Base-by-base conservation (phyloP, 257 asterid genomes). In the Fraxinus americana region DNA sequence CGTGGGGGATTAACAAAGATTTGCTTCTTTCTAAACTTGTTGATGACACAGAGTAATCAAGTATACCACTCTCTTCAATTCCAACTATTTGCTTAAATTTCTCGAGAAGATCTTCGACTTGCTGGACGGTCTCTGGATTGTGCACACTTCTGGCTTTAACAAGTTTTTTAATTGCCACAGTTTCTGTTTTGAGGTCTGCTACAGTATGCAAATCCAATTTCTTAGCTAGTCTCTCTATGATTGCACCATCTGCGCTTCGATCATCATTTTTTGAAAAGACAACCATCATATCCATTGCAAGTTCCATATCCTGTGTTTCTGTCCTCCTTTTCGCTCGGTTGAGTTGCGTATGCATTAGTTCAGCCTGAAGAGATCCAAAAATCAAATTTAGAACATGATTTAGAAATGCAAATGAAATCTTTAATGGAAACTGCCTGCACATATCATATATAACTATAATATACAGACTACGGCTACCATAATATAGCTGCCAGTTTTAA, bases 251-350 rank as follows among this genome's bases (percentile, higher is more conserved):
- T 35, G 87, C 91, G 67, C 79, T 83, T 4, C 86, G 85, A 36
- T 82, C 87, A 10, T 84, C 87, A 11, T 75, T 81, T 32, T 73
- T 63, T 0, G 88, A 85, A 67, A 88, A 90, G 0, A 85, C 90
- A 50, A 88, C 82, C 94, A 90, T 88, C 85, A 88, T 83, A 70
- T 90, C 94, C 92, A 90, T 88, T 7, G 90, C 91, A 9, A 90
- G 92, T 68, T 90, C 94, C 83, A 90, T 90, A 16, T 90, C 92
- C 80, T 83, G 92, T 14, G 92, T 73, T 48, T 90, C 89, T 35
- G 87, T 76, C 81, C 94, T 83, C 80, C 82, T 69, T 75, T 85
- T 90, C 14, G 90, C 91, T 82, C 94, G 82, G 14, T 50, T 85
- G 1, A 88, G 88, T 70, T 90, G 94, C 85, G 77, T 82, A n/a